Evolutionary conservation across 1,284 basidiomycete genomes (phyloP).

Genomic region (Prillingera fragicola): DNA sequence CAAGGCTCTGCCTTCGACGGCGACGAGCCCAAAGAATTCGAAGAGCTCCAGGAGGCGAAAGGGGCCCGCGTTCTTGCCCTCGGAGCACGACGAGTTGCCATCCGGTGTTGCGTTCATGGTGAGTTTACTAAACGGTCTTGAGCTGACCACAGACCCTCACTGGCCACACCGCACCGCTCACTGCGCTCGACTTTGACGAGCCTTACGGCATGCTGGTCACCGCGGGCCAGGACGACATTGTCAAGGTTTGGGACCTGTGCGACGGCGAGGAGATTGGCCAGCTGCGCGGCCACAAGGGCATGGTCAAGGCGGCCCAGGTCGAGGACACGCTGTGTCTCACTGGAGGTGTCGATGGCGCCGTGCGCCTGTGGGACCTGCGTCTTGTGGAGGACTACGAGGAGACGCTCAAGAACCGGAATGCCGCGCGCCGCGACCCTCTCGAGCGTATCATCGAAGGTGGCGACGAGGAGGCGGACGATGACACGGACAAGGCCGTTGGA

Average conservation of each 20-base stretch:
- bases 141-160: slow-evolving; percentile 60
- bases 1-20: slow-evolving; percentile 31
- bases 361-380: slow-evolving; percentile 82
- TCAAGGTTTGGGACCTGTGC: slow-evolving; percentile 56
- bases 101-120: slow-evolving; percentile 96
- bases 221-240: slow-evolving; percentile 59
- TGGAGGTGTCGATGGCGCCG: slow-evolving; percentile 77
- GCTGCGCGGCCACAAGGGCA: slow-evolving; percentile 66
- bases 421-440: slow-evolving; percentile 32
- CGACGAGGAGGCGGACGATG: slow-evolving; percentile 25
- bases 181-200: slow-evolving; percentile 89
- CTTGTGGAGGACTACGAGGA: slow-evolving; percentile 69
- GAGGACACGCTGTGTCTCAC: slow-evolving; percentile 88
- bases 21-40: slow-evolving; percentile 11
- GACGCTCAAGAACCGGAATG: slow-evolving; percentile 54
- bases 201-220: slow-evolving; percentile 92
- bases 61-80: slow-evolving; percentile 92
- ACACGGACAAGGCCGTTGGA: slow-evolving; percentile 28
- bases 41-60: slow-evolving; percentile 33
- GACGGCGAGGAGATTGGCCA: slow-evolving; percentile 71
- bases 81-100: slow-evolving; percentile 94
- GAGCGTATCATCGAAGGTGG: slow-evolving; percentile 37
- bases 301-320: slow-evolving; percentile 87
- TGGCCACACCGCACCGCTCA: slow-evolving; percentile 73
- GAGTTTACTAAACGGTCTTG: slow-evolving; percentile 22